A percentile compares a stretch with the other conserved stretches of the same genome.
Conservation (phyloP, 208 protist species). For the Leptomonas pyrrhocoris region DNA sequence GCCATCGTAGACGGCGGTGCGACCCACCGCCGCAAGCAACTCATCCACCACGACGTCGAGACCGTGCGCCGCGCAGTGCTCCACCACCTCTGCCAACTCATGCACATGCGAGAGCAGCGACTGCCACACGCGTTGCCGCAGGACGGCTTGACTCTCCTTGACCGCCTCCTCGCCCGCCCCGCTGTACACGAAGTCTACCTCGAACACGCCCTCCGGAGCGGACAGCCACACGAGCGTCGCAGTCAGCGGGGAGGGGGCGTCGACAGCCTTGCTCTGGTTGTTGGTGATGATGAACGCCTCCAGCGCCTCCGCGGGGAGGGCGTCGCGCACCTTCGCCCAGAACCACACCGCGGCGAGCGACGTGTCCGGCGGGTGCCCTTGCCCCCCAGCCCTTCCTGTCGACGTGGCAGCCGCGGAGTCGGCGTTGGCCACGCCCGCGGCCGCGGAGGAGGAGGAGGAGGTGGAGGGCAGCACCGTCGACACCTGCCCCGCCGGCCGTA, state of each 20-base stretch:
- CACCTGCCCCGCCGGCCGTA: constrained; percentile 29
- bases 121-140: constrained; percentile 49
- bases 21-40: constrained; percentile 2
- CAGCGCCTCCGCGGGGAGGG: constrained; percentile 18
- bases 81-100: constrained; percentile 38
- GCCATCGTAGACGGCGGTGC: not conserved
- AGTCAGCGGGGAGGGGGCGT: not conserved
- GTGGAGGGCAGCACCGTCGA: constrained; percentile 19
- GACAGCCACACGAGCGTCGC: constrained; percentile 22
- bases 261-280: not conserved
- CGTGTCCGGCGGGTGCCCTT: constrained; percentile 5
- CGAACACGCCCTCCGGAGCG: not conserved
- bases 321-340: constrained; percentile 28
- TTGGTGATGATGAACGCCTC: constrained; percentile 8
- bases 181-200: not conserved
- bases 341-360: constrained; percentile 26
- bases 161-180: constrained; percentile 12
- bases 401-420: not conserved
- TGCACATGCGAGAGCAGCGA: constrained; percentile 28
- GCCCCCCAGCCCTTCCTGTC: not conserved
- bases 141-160: constrained; percentile 7
- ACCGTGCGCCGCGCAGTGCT: constrained; percentile 20
- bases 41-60: constrained; percentile 28
- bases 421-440: not conserved
- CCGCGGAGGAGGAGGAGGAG: not conserved